These are phyloP conservation scores for Gonapodya prolifera DNA, from an alignment of 192 early-diverging fungal species.

Conservation along the genomic window DNA sequence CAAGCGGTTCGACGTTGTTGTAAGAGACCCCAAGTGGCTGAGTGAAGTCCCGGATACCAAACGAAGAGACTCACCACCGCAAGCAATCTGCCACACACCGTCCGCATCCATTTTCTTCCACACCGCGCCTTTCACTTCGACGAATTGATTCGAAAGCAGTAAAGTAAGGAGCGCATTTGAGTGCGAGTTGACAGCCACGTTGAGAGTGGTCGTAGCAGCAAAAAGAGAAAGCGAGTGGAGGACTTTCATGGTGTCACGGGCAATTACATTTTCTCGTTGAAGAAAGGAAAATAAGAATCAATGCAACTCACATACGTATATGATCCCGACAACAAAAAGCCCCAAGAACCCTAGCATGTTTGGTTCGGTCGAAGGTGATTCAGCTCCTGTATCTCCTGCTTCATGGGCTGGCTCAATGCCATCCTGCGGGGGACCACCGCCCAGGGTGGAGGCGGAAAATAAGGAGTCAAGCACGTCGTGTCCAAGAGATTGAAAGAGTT, in stretches of 20 bases:
- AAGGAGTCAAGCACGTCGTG: conserved; percentile 90
- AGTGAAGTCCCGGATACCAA: background rate
- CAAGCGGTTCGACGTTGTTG: background rate
- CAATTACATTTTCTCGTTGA: background rate
- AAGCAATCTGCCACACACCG: conserved; percentile 89
- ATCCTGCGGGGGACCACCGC: conserved; percentile 21
- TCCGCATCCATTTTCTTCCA: conserved; percentile 96
- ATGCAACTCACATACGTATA: conserved; percentile 57
- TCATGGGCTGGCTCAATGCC: too few relatives aligned
- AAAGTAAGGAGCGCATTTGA: conserved; percentile 88
- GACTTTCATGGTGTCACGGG: conserved; percentile 19
- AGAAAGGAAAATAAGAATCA: background rate
- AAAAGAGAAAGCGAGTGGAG: conserved; percentile 83
- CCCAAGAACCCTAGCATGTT: background rate
- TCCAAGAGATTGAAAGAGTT: conserved; percentile 83
- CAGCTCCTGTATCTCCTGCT: too few relatives aligned
- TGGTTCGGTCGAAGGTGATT: background rate
- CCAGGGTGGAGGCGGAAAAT: conserved; percentile 63
- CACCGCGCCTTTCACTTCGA: conserved; percentile 93
- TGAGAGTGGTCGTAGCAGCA: conserved; percentile 91
- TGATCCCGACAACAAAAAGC: conserved; percentile 60
- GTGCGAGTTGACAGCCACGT: conserved; percentile 93
- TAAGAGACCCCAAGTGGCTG: background rate
- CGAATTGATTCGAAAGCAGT: conserved; percentile 93
- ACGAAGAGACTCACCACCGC: conserved; percentile 46